Evolutionary conservation across 208 protist species (phyloP).

Genomic region (Trypanosoma lewisi): DNA sequence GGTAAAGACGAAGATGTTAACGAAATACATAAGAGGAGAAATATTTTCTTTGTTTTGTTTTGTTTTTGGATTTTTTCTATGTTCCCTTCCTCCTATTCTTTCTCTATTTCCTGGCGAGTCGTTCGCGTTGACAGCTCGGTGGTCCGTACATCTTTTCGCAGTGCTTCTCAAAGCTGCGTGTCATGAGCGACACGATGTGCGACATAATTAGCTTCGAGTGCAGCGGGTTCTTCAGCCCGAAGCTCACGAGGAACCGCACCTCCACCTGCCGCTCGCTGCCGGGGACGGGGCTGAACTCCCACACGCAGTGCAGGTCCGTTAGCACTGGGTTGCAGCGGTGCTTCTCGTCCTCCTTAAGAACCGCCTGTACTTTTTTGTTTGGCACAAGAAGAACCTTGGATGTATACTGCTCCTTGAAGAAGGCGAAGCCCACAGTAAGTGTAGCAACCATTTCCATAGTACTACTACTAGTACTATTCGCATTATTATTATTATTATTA

Average conservation of each 20-base stretch:
- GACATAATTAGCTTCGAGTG: conserved; percentile 74
- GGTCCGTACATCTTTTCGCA: conserved; percentile 74
- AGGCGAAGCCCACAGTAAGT: conserved; percentile 72
- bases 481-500: not conserved
- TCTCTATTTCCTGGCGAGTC: conserved; percentile 1
- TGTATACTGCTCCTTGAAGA: conserved; percentile 76
- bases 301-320: conserved; percentile 62
- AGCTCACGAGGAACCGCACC: conserved; percentile 68
- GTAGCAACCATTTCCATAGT: conserved; percentile 62
- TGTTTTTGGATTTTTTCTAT: conserved; percentile 2
- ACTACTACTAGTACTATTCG: not conserved
- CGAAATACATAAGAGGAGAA: too few species aligned
- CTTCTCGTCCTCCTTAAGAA: conserved; percentile 42
- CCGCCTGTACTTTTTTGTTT: conserved; percentile 41
- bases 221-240: conserved; percentile 78
- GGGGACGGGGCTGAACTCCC: conserved; percentile 56
- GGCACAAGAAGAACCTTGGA: conserved; percentile 65
- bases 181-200: conserved; percentile 79
- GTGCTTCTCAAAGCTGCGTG: conserved; percentile 69
- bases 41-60: conserved; percentile 6
- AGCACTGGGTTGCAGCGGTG: conserved; percentile 34
- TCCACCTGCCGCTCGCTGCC: conserved; percentile 52
- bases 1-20: too few species aligned
- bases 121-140: conserved; percentile 38
- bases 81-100: not conserved